Evolutionary conservation across 2,329 filamentous ascomycete genomes (phyloP).

Genomic region (Paraconiothyrium brasiliense): DNA sequence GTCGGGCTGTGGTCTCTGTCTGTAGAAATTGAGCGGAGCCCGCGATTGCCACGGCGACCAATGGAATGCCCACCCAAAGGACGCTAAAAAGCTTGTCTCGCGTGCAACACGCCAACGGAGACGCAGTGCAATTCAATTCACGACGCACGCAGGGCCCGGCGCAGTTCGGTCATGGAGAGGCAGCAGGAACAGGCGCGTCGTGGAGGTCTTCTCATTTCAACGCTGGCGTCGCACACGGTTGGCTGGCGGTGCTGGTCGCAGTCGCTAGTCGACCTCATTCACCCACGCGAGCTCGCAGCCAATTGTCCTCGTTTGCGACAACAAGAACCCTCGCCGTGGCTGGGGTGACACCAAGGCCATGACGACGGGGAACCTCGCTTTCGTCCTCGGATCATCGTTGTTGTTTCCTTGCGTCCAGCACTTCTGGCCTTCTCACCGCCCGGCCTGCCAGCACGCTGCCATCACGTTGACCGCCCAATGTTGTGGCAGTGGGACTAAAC

Average conservation of each 20-base stretch:
- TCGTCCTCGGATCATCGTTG: background rate
- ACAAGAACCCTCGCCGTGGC: constrained; percentile 35
- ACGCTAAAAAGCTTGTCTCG: constrained; percentile 22
- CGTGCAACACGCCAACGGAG: constrained; percentile 12
- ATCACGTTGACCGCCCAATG: constrained; percentile 11
- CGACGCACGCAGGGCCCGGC: constrained; percentile 6
- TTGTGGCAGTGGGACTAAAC: constrained; percentile 19
- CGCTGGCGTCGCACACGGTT: constrained; percentile 7
- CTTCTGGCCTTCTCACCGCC: constrained; percentile 7
- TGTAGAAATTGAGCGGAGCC: constrained; percentile 15
- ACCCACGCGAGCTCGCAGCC: constrained; percentile 31
- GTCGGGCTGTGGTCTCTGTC: constrained; percentile 2
- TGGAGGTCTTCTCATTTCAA: background rate
- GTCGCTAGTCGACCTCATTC: constrained; percentile 7
- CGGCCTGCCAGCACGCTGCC: constrained; percentile 5
- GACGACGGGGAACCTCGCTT: constrained; percentile 19
- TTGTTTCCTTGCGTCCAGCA: constrained; percentile 15
- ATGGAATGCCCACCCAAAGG: constrained; percentile 21
- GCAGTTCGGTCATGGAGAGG: background rate
- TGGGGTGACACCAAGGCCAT: constrained; percentile 37
- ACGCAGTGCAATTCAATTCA: constrained; percentile 6
- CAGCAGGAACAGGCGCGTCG: background rate
- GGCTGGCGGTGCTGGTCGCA: constrained; percentile 15
- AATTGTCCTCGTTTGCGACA: constrained; percentile 27
- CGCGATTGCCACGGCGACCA: constrained; percentile 20